Conservation (phyloP, 176 grass and related monocot genomes). For the Miscanthus lutarioriparius region DNA sequence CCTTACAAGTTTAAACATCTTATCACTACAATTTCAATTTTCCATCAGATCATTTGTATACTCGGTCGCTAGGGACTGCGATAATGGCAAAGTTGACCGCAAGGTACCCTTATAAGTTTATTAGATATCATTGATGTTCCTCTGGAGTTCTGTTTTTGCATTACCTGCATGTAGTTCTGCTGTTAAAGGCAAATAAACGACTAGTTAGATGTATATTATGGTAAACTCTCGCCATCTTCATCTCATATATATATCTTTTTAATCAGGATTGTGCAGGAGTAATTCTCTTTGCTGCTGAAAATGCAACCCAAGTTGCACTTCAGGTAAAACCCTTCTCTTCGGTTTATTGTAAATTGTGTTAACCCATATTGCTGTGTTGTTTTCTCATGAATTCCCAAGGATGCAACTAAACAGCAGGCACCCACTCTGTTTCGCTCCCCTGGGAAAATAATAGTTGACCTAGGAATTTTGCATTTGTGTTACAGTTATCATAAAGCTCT, state of each 20-base stretch:
- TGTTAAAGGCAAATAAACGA: slow-evolving; percentile 24
- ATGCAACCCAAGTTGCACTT: slow-evolving; percentile 92
- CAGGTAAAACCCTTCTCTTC: slow-evolving; percentile 55
- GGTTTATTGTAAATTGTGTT: neutral
- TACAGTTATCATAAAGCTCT: neutral
- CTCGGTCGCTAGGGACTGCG: slow-evolving; percentile 89
- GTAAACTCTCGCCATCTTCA: slow-evolving; percentile 30
- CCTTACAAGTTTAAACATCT: slow-evolving; percentile 23
- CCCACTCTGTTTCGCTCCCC: neutral
- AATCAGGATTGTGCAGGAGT: slow-evolving; percentile 90
- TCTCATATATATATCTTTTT: slow-evolving; percentile 2
- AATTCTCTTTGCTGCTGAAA: slow-evolving; percentile 93
- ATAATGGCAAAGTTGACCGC: slow-evolving; percentile 80
- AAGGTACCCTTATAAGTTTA: slow-evolving; percentile 55
- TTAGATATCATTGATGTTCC: neutral
- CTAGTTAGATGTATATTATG: slow-evolving; percentile 2
- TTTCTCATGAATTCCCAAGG: slow-evolving; percentile 1
- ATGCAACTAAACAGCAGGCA: neutral
- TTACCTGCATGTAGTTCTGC: slow-evolving; percentile 9
- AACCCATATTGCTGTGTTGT: neutral
- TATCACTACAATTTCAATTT: slow-evolving; percentile 31
- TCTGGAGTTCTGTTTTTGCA: slow-evolving; percentile 1
- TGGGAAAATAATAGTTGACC: neutral
- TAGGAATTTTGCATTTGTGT: neutral
- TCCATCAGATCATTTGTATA: slow-evolving; percentile 88